Base-by-base conservation (phyloP, 2,329 filamentous ascomycete species). In the Curvularia lunata region DNA sequence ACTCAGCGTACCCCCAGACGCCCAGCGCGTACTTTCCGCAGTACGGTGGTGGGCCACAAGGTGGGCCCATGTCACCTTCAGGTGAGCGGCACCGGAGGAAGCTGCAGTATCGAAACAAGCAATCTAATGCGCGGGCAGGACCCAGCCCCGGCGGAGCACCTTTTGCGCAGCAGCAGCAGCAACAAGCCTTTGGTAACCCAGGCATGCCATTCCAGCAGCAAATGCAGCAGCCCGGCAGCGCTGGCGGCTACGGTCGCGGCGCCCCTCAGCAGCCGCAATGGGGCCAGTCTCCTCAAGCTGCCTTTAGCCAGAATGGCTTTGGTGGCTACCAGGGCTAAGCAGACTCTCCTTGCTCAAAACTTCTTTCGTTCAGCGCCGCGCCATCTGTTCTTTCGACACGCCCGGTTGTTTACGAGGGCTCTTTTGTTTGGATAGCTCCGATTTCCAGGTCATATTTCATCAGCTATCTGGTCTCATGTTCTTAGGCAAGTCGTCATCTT, bases 21-120 rank as follows among this genome's bases (percentile, higher is more conserved):
- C 90, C 91, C 58, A 88, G 87, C 57, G 83, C 85, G 34, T 97
- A 92, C 82, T 98, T 97, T 78, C 92, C 94, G 66, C 95, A 98
- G 80, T 98, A 98, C 75, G 89, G 90, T 75, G 91, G 91, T 85
- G 71, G 69, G 62, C 86, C 83, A 60, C 78, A 77, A 58, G 63
- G 64, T 63, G 81, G 81, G 66, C 68, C 68, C 61, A 88, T 89
- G 84, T 88, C 84, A 75, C 83, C 84, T 71, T 81, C 83, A 82
- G 82, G 81, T 81, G 70, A 71, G 78, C 70, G 66, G 61, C 68
- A 70, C 64, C 66, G 62, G 67, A 69, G 71, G 70, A 70, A 73
- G 67, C 63, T 73, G 62, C 66, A 71, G 61, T 71, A 69, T 68
- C 70, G 75, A 70, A 70, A 70, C 61, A 65, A 68, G 67, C 70